phyloP scores from a whole-genome alignment of 2,329 filamentous ascomycete species.

The Whalleya microplaca region DNA sequence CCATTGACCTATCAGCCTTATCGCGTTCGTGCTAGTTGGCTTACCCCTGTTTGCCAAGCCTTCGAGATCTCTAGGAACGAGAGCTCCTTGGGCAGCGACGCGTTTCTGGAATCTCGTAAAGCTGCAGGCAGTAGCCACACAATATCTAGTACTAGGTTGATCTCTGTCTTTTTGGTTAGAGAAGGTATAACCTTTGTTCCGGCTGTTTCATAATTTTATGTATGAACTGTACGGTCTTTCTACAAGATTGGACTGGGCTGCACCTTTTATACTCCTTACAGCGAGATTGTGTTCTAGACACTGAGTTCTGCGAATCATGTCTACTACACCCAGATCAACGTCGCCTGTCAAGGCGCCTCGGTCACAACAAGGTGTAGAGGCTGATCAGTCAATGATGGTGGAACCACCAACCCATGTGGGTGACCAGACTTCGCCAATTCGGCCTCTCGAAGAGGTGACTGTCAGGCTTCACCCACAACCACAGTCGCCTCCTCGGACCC shows the following conservation, averaged over 20 bases:
- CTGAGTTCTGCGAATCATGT: too few species aligned
- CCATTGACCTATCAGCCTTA: background rate
- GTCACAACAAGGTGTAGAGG: slow-evolving; percentile 23
- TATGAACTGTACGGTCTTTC: too few species aligned
- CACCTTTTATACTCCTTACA: too few species aligned
- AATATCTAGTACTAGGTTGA: too few species aligned
- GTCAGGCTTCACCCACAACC: slow-evolving; percentile 27
- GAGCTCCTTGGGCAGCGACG: slow-evolving; percentile 30
- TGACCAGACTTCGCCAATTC: slow-evolving; percentile 18
- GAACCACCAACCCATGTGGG: slow-evolving; percentile 33
- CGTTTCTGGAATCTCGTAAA: slow-evolving; percentile 8
- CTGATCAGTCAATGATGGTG: slow-evolving; percentile 38
- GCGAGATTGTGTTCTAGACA: too few species aligned
- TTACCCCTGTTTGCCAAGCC: slow-evolving; percentile 15
- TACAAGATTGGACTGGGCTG: too few species aligned
- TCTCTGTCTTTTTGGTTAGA: too few species aligned
- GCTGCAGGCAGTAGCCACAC: background rate
- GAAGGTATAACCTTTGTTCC: too few species aligned
- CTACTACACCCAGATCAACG: slow-evolving; percentile 31
- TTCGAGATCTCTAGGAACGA: background rate
- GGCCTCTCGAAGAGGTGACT: slow-evolving; percentile 28
- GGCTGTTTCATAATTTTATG: too few species aligned
- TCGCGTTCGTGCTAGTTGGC: slow-evolving; percentile 4
- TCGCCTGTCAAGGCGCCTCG: slow-evolving; percentile 27
- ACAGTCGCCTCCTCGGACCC: slow-evolving; percentile 24